These are phyloP conservation scores for Ogataea allantospora DNA, from an alignment of 805 yeast genomes.

Conservation along the genomic window DNA sequence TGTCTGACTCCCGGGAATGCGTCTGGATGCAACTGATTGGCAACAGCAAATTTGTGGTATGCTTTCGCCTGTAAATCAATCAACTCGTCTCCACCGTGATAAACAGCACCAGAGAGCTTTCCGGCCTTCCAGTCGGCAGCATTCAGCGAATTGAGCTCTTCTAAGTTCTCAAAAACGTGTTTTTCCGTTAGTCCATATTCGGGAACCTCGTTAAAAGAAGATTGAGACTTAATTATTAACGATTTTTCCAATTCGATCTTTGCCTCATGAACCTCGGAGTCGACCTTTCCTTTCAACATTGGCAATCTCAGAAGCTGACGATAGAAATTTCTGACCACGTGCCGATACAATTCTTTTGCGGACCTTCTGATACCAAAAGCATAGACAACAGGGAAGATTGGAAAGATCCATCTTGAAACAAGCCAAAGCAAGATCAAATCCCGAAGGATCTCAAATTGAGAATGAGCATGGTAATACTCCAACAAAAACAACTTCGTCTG, in stretches of 20 bases:
- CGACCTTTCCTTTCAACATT: slow-evolving; percentile 52
- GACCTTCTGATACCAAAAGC: slow-evolving; percentile 29
- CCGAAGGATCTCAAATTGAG: slow-evolving; percentile 5
- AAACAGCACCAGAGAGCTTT: slow-evolving; percentile 90
- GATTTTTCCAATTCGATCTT: slow-evolving; percentile 50
- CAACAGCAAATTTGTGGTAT: slow-evolving; percentile 72
- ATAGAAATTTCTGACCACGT: slow-evolving; percentile 11
- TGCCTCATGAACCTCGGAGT: slow-evolving; percentile 53
- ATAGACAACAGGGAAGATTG: slow-evolving; percentile 11
- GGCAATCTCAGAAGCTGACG: slow-evolving; percentile 22
- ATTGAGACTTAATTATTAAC: slow-evolving; percentile 52
- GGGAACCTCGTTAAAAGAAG: slow-evolving; percentile 55
- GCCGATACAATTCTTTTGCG: slow-evolving; percentile 5
- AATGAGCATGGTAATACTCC: slow-evolving; percentile 10
- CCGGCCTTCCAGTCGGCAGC: slow-evolving; percentile 79
- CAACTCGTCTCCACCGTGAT: slow-evolving; percentile 88
- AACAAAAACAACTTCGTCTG: background rate
- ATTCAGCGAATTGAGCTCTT: slow-evolving; percentile 50
- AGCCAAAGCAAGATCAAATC: slow-evolving; percentile 14
- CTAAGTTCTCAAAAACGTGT: slow-evolving; percentile 50
- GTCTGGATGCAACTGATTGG: slow-evolving; percentile 96
- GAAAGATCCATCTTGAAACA: slow-evolving; percentile 5
- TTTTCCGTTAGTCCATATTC: slow-evolving; percentile 49
- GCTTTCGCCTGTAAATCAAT: slow-evolving; percentile 74
- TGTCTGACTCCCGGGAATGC: slow-evolving; percentile 94